A percentile compares a stretch with the other conserved stretches of the same genome.
phyloP scores from a whole-genome alignment of 2,329 filamentous ascomycete genomes.

The Dichotomopilus funicola region DNA sequence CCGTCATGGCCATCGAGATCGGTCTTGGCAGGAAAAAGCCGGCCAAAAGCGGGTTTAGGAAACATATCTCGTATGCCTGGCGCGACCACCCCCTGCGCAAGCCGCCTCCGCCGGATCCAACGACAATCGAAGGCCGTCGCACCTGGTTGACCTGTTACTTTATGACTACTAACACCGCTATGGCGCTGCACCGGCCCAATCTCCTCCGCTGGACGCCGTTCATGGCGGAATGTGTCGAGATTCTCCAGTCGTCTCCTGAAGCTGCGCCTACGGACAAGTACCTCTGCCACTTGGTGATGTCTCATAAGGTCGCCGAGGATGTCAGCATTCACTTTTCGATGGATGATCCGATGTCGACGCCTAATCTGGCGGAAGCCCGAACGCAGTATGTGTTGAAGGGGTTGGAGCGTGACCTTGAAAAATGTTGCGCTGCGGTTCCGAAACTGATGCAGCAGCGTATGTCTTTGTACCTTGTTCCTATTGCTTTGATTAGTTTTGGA shows the following conservation, averaged over 20 bases:
- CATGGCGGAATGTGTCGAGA: conserved; percentile 53
- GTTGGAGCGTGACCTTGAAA: conserved; percentile 58
- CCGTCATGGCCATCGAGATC: conserved; percentile 76
- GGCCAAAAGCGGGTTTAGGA: conserved; percentile 28
- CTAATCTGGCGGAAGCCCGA: conserved; percentile 54
- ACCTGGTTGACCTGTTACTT: conserved; percentile 56
- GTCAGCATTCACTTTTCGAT: conserved; percentile 59
- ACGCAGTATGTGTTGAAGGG: conserved; percentile 58
- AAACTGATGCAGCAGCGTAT: conserved; percentile 49
- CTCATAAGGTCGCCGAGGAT: conserved; percentile 61
- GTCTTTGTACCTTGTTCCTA: conserved; percentile 24
- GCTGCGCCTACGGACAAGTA: conserved; percentile 51
- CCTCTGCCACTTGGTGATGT: conserved; percentile 53
- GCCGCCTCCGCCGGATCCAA: conserved; percentile 42
- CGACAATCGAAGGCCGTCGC: conserved; percentile 48
- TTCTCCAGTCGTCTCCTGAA: conserved; percentile 48
- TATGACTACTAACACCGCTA: conserved; percentile 51
- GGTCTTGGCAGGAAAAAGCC: conserved; percentile 52
- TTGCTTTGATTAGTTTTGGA: too few relatives aligned
- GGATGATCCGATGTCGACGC: conserved; percentile 52
- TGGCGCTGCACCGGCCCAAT: conserved; percentile 55
- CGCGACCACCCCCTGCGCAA: conserved; percentile 38
- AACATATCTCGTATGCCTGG: conserved; percentile 35
- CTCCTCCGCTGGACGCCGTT: conserved; percentile 55
- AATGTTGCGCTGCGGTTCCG: conserved; percentile 50